Evolutionary conservation across 495 filamentous ascomycete species (phyloP), one percentile per base, ranked within the genome.

Genomic region (Xylaria bambusicola): DNA sequence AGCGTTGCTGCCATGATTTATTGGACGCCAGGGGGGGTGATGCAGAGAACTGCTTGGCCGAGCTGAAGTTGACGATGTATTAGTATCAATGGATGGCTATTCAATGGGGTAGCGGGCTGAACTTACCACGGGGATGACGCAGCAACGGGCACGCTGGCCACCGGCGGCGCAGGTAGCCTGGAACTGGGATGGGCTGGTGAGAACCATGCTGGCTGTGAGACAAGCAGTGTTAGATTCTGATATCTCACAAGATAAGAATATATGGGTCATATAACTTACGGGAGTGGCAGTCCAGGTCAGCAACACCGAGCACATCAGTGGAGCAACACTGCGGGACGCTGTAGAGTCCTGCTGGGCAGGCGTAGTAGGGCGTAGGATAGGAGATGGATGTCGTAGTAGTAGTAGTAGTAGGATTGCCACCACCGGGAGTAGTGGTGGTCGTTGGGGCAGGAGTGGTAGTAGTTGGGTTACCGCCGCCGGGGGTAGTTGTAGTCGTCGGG

Each of bases 281-380:
- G 59, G 47, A 42, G 10, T 48, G 41, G 64, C 76, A 78, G 61
- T 78, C 69, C 23, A 78, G 59, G 57, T 76, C 73, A 9, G 73
- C 75, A 50, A 78, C 45, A 58, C 71, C 71, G 31, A 78, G 73
- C 31, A 78, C 68, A 48, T 78, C 67, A 31, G 73, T 69, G 9
- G 73, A 70, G 61, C 76, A 78, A 66, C 76, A 78, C 10, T 65
- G 66, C 8, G 67, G 61, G 49, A 33, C 67, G 45, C 64, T 65
- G 57, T 61, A 63, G 18, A 63, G 49, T 29, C 61, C 61, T 5
- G 6, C 12, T 1, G 52, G 52, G 61, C 61, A 63, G 13, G 44
- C 41, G 17, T 12, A 9, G 24, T 60, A 47, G n/a, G 51, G 35
- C 4, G 51, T 53, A 41, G 35, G 27, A 18, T 35, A 41, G 17